Evolutionary conservation across 352 stramenopile species (phyloP), one percentile per base, ranked within the genome.

Genomic region (Pythium plurisporium): DNA sequence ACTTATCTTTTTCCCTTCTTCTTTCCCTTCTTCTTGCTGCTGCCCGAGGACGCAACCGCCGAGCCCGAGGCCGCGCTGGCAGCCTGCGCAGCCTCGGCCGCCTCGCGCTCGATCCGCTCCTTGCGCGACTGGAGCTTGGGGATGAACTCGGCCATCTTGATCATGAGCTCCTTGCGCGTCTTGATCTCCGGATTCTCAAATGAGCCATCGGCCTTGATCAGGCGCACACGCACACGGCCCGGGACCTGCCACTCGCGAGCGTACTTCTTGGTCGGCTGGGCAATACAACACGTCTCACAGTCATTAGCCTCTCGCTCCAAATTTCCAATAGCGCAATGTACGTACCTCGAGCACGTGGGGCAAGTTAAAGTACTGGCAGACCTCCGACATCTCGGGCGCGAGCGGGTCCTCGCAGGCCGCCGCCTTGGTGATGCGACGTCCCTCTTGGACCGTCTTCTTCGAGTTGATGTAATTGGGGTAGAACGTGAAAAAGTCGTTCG

Each of bases 381-480:
- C 78, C 38, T 95, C 86, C 22, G 76, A 88, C 79, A 95, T 91
- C 27, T 95, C 86, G 22, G 84, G 69, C 4, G 80, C 82, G 23
- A 88, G 73, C 8, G 86, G 86, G 26, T 79, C 63, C 31, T 90
- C 80, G 43, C 82, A 95, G 11, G 77, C 73, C 20, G 69, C 50
- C 23, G 76, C 71, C 67, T 89, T 90, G 29, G 67, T 41, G 47
- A 94, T 84, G 36, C 83, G 83, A 17, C 86, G 83, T 1, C 86
- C 86, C 47, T 92, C 64, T 54, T 88, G 72, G 58, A 91, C 73
- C n/a, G 83, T 93, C 70, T 94, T 94, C 42, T 71, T 77, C 45
- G 66, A 63, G 64, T 95, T 82, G 57, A 95, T 87, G 72, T 94
- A 94, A 67, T 90, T 89, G 1, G 86, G 86, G 67, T 92, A 95